Conservation (phyloP, 1,284 basidiomycete genomes). For the Erythrobasidium hasegawianum region DNA sequence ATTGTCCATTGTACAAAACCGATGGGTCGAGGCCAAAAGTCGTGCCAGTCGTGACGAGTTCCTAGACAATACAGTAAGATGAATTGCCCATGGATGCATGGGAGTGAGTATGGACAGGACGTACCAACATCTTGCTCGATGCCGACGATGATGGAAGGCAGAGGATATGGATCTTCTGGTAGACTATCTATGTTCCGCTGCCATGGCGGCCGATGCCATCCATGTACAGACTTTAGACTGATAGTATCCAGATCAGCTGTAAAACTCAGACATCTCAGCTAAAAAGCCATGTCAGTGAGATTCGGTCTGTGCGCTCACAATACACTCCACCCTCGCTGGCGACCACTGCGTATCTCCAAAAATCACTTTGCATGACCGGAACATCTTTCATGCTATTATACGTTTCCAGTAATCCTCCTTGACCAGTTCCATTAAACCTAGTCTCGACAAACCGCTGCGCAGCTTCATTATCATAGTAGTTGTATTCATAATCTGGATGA, state of each 20-base stretch:
- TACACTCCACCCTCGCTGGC: constrained; percentile 42
- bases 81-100: too few species aligned
- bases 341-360: constrained; percentile 42
- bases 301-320: constrained; percentile 7
- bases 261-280: too few species aligned
- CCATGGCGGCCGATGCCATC: constrained; percentile 35
- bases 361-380: constrained; percentile 38
- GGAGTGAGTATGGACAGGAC: too few species aligned
- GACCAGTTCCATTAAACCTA: constrained; percentile 21
- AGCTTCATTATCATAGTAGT: constrained; percentile 28
- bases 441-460: constrained; percentile 7
- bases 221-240: constrained; percentile 37
- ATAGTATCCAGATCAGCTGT: constrained; percentile 40
- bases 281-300: too few species aligned
- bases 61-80: background rate
- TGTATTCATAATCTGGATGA: constrained; percentile 15
- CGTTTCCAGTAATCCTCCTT: constrained; percentile 3
- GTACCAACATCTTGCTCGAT: constrained; percentile 40
- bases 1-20: constrained; percentile 43
- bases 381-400: constrained; percentile 19
- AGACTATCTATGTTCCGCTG: constrained; percentile 8
- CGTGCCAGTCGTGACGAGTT: constrained; percentile 38
- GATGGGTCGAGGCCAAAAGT: constrained; percentile 41
- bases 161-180: constrained; percentile 16
- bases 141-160: constrained; percentile 39